Evolutionary conservation across 2,329 filamentous ascomycete species (phyloP).

Genomic region (Apiospora pterosperma): DNA sequence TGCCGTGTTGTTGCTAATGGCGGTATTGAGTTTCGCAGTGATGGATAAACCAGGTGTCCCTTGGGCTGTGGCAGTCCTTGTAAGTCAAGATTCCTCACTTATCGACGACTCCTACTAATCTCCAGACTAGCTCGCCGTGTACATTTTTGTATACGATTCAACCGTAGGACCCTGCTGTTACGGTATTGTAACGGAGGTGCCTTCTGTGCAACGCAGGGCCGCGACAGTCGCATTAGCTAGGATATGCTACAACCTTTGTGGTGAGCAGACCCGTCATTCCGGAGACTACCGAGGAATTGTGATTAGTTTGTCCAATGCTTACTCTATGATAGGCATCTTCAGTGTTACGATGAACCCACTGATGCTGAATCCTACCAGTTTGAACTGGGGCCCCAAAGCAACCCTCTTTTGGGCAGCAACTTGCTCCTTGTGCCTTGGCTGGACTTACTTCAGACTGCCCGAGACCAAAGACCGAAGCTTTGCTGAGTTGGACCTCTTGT

Average conservation of each 20-base stretch:
- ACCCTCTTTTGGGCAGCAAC: slow-evolving; percentile 9
- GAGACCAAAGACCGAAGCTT: slow-evolving; percentile 10
- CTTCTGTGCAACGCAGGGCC: slow-evolving; percentile 10
- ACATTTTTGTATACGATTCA: slow-evolving; percentile 9
- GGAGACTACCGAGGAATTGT: too few species aligned
- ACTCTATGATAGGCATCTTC: slow-evolving; percentile 7
- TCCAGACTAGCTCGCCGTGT: slow-evolving; percentile 6
- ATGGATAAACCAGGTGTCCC: background rate
- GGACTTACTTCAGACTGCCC: slow-evolving; percentile 12
- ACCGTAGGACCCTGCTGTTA: slow-evolving; percentile 12
- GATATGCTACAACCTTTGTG: slow-evolving; percentile 12
- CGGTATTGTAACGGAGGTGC: slow-evolving; percentile 10
- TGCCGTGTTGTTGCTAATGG: slow-evolving; percentile 7
- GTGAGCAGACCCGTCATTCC: background rate
- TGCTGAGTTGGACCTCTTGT: slow-evolving; percentile 11
- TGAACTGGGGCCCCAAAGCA: slow-evolving; percentile 8
- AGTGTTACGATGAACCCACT: slow-evolving; percentile 9
- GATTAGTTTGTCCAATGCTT: background rate
- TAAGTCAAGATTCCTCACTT: background rate
- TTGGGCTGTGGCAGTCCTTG: slow-evolving; percentile 8
- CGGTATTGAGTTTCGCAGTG: slow-evolving; percentile 3
- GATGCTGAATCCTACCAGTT: slow-evolving; percentile 10
- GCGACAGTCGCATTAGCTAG: slow-evolving; percentile 9
- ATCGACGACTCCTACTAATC: background rate
- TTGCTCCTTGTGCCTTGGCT: slow-evolving; percentile 9